phyloP scores from a whole-genome alignment of 768 basidiomycete species.

The Mrakia hoshinonis region DNA sequence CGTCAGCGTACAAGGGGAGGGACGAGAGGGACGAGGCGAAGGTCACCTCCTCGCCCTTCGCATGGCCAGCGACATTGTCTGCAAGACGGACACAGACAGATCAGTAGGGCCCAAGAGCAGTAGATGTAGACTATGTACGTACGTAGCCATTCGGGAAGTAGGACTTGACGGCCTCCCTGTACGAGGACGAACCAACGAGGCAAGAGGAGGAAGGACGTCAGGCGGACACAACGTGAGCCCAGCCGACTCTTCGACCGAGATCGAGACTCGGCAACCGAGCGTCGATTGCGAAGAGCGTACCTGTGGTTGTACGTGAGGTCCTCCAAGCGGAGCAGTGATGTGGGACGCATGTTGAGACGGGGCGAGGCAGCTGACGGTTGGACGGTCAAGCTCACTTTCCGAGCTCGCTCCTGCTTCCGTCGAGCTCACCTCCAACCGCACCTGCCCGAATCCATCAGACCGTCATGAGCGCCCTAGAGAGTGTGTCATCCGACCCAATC shows the following conservation, averaged over 20 bases:
- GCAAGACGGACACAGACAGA: background rate
- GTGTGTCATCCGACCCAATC: background rate
- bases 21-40: too few species aligned
- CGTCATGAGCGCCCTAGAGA: constrained; percentile 27
- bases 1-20: too few species aligned
- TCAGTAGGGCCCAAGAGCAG: background rate
- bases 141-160: constrained; percentile 30
- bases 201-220: background rate
- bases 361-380: background rate
- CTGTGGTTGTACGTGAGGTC: constrained; percentile 2
- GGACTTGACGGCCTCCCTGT: constrained; percentile 23
- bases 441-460: background rate
- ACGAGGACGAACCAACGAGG: background rate
- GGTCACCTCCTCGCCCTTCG: constrained; percentile 21
- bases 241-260: background rate
- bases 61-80: constrained; percentile 28
- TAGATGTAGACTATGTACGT: background rate
- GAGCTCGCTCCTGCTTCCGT: background rate
- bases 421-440: constrained; percentile 3
- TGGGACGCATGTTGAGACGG: background rate
- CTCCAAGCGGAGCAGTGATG: background rate
- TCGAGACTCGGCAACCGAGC: background rate
- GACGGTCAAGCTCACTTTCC: too few species aligned
- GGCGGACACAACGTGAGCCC: background rate
- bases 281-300: background rate